These are phyloP conservation scores for Aspergillus saccharolyticus DNA, from an alignment of 495 filamentous ascomycete species.

Conservation along the genomic window DNA sequence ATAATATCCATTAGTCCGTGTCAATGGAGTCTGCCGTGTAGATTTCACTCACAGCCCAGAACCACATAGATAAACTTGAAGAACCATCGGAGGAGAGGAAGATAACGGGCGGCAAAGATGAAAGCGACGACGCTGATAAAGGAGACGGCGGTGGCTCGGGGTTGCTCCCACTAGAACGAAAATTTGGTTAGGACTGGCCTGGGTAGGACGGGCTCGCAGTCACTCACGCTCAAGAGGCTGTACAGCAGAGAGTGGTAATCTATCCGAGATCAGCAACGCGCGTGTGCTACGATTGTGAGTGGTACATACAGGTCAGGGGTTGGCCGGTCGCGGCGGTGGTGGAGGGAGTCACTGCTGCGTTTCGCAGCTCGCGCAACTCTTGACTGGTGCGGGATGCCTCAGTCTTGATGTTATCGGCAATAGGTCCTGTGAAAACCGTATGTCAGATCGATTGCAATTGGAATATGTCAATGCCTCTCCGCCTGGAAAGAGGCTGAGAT, in stretches of 20 bases:
- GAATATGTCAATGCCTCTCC: not conserved
- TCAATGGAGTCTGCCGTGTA: not conserved
- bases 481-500: not conserved
- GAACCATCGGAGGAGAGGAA: slow-evolving; percentile 79
- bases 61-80: slow-evolving; percentile 78
- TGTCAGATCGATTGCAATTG: slow-evolving; percentile 29
- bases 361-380: slow-evolving; percentile 73
- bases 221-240: slow-evolving; percentile 69
- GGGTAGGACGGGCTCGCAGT: not conserved
- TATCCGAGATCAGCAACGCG: slow-evolving; percentile 21
- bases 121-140: slow-evolving; percentile 66
- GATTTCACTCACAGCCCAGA: slow-evolving; percentile 53
- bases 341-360: slow-evolving; percentile 60
- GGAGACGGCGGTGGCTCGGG: slow-evolving; percentile 78
- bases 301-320: slow-evolving; percentile 69
- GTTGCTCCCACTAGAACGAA: slow-evolving; percentile 56
- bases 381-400: slow-evolving; percentile 63
- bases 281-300: slow-evolving; percentile 3
- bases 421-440: slow-evolving; percentile 51
- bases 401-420: slow-evolving; percentile 72
- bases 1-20: slow-evolving; percentile 7
- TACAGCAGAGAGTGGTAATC: slow-evolving; percentile 96
- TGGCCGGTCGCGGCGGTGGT: slow-evolving; percentile 75
- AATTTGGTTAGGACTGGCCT: not conserved
- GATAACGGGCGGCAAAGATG: slow-evolving; percentile 87